Conservation (phyloP, 176 grass and related monocot genomes). For the Themeda triandra region DNA sequence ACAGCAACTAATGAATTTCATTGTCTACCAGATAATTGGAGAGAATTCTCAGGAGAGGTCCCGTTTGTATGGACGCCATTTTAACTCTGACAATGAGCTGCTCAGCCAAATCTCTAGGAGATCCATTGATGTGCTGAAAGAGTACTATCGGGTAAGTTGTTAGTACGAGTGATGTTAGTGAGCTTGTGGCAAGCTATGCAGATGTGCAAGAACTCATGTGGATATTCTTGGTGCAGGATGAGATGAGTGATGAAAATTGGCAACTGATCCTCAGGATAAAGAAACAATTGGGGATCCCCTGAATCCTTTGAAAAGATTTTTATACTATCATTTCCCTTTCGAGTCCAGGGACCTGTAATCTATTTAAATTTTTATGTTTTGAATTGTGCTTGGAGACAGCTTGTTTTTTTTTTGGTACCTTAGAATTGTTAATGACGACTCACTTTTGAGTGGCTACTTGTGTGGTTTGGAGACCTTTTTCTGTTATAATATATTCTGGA, state of each 20-base stretch:
- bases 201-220: neutral
- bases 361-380: neutral
- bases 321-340: neutral
- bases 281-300: constrained; percentile 24
- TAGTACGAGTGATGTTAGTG: neutral
- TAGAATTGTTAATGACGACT: neutral
- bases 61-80: constrained; percentile 62
- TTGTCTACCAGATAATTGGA: constrained; percentile 38
- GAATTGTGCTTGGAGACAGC: neutral
- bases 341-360: neutral
- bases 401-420: neutral
- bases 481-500: neutral
- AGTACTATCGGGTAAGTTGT: constrained; percentile 48
- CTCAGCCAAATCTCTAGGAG: constrained; percentile 74
- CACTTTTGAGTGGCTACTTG: neutral
- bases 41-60: constrained; percentile 56
- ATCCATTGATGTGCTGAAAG: constrained; percentile 77
- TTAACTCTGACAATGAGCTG: constrained; percentile 66
- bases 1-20: constrained; percentile 20
- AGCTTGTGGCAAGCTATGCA: no score
- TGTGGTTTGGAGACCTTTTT: neutral
- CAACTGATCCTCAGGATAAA: constrained; percentile 24
- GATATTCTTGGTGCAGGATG: constrained; percentile 9
- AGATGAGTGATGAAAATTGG: constrained; percentile 39
- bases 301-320: neutral